Evolutionary conservation across 805 yeast genomes (phyloP).

Genomic region (Wickerhamomyces strasburgensis): DNA sequence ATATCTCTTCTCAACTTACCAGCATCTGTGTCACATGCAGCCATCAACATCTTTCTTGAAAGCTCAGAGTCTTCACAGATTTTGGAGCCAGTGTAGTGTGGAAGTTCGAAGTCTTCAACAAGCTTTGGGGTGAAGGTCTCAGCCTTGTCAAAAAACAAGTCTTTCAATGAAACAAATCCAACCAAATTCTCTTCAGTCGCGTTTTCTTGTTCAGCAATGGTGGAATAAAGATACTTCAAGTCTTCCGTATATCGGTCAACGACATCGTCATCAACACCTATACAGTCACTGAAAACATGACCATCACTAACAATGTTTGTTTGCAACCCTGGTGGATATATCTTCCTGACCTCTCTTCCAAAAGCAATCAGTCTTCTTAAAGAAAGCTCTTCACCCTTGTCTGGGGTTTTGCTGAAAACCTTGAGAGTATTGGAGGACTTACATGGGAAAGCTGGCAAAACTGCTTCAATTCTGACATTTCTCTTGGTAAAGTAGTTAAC

Average conservation of each 20-base stretch:
- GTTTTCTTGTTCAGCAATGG: conserved; percentile 25
- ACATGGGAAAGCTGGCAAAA: conserved; percentile 62
- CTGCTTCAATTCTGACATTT: conserved; percentile 45
- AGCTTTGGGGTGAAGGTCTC: conserved; percentile 26
- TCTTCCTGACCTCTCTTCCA: conserved; percentile 27
- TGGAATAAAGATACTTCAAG: conserved; percentile 39
- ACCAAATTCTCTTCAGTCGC: conserved; percentile 26
- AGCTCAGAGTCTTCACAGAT: conserved; percentile 34
- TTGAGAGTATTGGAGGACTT: conserved; percentile 54
- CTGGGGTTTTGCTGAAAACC: conserved; percentile 46
- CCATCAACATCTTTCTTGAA: conserved; percentile 38
- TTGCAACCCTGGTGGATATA: conserved; percentile 53
- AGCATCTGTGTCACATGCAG: conserved; percentile 46
- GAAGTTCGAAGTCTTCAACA: conserved; percentile 27
- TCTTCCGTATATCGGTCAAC: conserved; percentile 44
- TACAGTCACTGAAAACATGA: conserved; percentile 60
- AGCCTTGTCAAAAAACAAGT: conserved; percentile 31
- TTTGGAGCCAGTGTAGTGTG: conserved; percentile 35
- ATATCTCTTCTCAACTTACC: conserved; percentile 65
- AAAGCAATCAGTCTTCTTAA: conserved; percentile 33
- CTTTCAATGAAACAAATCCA: conserved; percentile 39
- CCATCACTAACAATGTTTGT: conserved; percentile 59
- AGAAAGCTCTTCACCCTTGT: conserved; percentile 47
- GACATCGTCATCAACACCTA: conserved; percentile 53
- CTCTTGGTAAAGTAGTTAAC: conserved; percentile 46